Percentiles rank a stretch among this genome's conserved stretches.
phyloP scores from a whole-genome alignment of 768 basidiomycete species.

The Boletus rufocinnamomeus region DNA sequence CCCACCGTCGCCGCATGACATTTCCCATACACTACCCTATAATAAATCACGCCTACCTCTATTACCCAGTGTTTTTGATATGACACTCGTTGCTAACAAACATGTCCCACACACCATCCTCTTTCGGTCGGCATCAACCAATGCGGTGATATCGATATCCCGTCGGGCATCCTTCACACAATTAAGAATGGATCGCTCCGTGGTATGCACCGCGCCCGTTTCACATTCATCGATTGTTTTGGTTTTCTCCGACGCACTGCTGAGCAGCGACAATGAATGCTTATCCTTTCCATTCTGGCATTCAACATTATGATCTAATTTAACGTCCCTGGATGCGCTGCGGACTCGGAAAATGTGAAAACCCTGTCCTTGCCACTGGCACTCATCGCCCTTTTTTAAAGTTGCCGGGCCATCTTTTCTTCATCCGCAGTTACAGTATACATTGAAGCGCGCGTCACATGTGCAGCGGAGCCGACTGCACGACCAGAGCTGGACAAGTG shows the following conservation, averaged over 20 bases:
- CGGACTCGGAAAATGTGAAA: not conserved
- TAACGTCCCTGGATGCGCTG: not conserved
- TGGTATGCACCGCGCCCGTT: not conserved
- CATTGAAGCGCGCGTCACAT: not conserved
- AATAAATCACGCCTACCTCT: not conserved
- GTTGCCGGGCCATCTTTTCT: not conserved
- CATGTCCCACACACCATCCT: not conserved
- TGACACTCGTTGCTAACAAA: not conserved
- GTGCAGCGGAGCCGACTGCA: not conserved
- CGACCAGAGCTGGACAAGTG: not conserved
- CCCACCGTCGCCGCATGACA: conserved; percentile 8
- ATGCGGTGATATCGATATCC: not conserved
- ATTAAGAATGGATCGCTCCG: not conserved
- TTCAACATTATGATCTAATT: not conserved
- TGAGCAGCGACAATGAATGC: not conserved
- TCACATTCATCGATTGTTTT: not conserved
- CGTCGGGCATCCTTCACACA: not conserved
- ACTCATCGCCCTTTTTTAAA: not conserved
- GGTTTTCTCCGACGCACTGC: not conserved
- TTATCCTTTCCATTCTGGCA: not conserved
- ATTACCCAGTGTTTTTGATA: not conserved
- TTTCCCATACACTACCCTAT: conserved; percentile 1
- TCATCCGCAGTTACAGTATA: not conserved
- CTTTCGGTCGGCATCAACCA: not conserved
- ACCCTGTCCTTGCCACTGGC: not conserved